These are phyloP conservation scores for Penicillium cinerascens DNA, from an alignment of 495 filamentous ascomycete species.

Conservation along the genomic window DNA sequence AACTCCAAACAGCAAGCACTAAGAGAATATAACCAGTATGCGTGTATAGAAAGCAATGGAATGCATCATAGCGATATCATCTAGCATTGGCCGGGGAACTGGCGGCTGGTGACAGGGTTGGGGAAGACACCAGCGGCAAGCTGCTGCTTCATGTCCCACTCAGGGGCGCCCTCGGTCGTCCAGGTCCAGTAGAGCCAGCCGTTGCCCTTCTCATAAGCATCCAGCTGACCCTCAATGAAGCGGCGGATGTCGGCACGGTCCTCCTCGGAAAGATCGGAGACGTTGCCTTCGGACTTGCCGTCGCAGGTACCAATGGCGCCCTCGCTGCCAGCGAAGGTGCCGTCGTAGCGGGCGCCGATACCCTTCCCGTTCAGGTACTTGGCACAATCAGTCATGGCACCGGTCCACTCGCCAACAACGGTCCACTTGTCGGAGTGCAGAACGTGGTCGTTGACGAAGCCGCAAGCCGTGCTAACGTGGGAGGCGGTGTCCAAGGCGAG, in stretches of 20 bases:
- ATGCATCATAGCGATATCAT: not conserved
- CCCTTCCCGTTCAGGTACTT: conserved; percentile 67
- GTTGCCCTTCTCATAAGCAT: conserved; percentile 62
- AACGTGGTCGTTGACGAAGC: conserved; percentile 44
- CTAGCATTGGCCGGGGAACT: conserved; percentile 47
- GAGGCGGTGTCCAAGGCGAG: conserved; percentile 44
- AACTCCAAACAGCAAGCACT: not conserved
- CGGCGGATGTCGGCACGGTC: conserved; percentile 57
- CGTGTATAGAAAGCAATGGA: not conserved
- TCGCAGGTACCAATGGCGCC: conserved; percentile 54
- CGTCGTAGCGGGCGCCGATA: conserved; percentile 68
- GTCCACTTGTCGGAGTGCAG: conserved; percentile 63
- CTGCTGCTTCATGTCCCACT: conserved; percentile 79
- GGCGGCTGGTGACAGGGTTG: conserved; percentile 49
- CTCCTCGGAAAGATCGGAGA: conserved; percentile 44
- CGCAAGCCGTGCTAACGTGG: conserved; percentile 53
- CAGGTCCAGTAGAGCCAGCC: conserved; percentile 85
- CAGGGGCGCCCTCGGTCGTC: conserved; percentile 82
- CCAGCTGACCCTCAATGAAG: conserved; percentile 70
- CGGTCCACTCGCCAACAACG: conserved; percentile 68
- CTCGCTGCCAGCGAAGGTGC: conserved; percentile 46
- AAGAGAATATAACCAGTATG: conserved; percentile 1
- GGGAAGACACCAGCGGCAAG: conserved; percentile 59
- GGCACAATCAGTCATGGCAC: conserved; percentile 71
- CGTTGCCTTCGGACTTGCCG: conserved; percentile 54